Conservation (phyloP, 257 asterid genomes). For the Przewalskia tangutica region DNA sequence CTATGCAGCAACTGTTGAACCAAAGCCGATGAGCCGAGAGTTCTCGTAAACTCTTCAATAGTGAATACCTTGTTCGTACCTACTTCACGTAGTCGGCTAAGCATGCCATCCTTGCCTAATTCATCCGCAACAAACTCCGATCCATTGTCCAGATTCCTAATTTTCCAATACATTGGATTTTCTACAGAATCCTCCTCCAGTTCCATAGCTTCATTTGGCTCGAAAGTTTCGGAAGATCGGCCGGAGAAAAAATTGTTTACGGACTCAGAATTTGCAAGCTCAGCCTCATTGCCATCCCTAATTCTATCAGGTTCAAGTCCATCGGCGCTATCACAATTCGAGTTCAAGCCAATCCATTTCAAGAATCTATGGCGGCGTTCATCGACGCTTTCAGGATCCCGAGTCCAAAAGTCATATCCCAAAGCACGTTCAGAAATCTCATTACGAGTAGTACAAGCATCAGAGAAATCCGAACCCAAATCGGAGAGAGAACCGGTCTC, state of each 20-base stretch:
- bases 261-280: conserved; percentile 33
- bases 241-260: conserved; percentile 32
- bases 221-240: conserved; percentile 29
- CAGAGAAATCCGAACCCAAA: conserved; percentile 38
- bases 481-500: conserved; percentile 25
- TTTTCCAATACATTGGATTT: conserved; percentile 24
- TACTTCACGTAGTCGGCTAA: conserved; percentile 33
- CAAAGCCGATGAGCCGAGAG: conserved; percentile 49
- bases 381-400: conserved; percentile 44
- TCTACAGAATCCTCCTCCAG: conserved; percentile 19
- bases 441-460: conserved; percentile 29
- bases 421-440: conserved; percentile 27
- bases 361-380: conserved; percentile 62
- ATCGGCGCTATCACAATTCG: conserved; percentile 15
- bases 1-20: conserved; percentile 43
- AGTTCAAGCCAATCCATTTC: conserved; percentile 59
- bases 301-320: conserved; percentile 17
- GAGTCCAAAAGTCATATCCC: conserved; percentile 67
- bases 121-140: conserved; percentile 41
- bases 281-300: conserved; percentile 28
- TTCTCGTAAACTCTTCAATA: conserved; percentile 54
- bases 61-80: conserved; percentile 46
- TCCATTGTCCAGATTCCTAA: conserved; percentile 42
- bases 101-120: conserved; percentile 31
- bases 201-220: conserved; percentile 17